Base-by-base conservation (phyloP, 257 asterid species). In the Nicotiana benthamiana region DNA sequence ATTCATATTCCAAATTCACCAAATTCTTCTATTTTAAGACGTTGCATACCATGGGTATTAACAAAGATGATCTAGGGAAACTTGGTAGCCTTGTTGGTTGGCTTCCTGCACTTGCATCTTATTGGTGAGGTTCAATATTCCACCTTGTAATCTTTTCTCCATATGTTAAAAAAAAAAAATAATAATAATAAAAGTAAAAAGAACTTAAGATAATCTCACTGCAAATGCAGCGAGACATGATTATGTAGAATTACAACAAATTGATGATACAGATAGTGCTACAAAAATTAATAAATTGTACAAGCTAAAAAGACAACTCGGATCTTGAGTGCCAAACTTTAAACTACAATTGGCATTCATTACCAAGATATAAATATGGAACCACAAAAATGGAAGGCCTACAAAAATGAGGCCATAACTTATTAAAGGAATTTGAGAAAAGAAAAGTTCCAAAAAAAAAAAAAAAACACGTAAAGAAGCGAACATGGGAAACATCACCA, bases 401-500 rank as follows among this genome's bases (percentile, higher is more conserved):
- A 26, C 61, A 40, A 62, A 80, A 57, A 8, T 17, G 65, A 70
- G 75, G 79, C 79, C 11, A 54, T 15, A 20, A 43, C 24, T 67
- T 80, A 80, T 80, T 81, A 10, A 68, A 57, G 66, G 79, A 51
- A 74, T 48, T 74, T 40, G 26, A 51, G 8, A 40, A 70, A 67
- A 36, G 54, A 67, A 24, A 72, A 16, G 12, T 40, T 40, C 2
- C 0, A 9, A 56, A 72, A 20, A 3, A 20, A n/a, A 3, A 20
- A 13, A 4, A n/a, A 34, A n/a, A 13, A 7, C 53, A 30, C 9
- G 27, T 34, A 67, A 28, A 30, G 18, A 13, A 15, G 56, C 16
- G 18, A n/a, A 43, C 52, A 62, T 63, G 30, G 88, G 54, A 70
- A 78, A 80, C 54, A 85, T 92, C 91, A 96, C 98, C 99, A 96